Conservation (phyloP, 2,329 filamentous ascomycete species). For the Phyllosticta citriasiana region DNA sequence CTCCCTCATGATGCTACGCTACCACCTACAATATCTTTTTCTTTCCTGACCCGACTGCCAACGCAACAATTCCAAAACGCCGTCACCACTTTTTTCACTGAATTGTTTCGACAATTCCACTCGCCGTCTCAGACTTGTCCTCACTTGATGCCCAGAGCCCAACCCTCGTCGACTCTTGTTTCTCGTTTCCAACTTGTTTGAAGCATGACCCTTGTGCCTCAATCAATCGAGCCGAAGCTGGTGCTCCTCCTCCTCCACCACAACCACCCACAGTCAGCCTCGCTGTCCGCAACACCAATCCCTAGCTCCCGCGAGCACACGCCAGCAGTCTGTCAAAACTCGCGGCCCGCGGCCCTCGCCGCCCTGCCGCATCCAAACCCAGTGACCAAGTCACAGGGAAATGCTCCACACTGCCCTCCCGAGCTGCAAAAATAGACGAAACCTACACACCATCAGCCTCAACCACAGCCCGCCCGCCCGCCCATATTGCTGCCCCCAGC, state of each 20-base stretch:
- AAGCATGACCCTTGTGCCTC: not conserved
- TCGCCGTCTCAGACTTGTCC: not conserved
- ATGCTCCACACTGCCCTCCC: not conserved
- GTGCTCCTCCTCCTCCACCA: not conserved
- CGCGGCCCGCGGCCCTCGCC: not conserved
- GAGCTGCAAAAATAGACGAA: not conserved
- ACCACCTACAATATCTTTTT: no score
- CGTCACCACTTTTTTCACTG: not conserved
- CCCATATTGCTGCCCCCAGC: not conserved
- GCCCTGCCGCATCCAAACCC: not conserved
- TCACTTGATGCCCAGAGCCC: not conserved
- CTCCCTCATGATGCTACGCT: no score
- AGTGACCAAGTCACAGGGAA: not conserved
- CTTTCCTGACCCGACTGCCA: not conserved
- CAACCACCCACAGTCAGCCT: not conserved
- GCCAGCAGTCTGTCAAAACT: not conserved
- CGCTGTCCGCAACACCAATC: not conserved
- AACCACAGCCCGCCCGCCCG: not conserved
- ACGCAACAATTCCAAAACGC: not conserved
- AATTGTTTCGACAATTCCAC: not conserved
- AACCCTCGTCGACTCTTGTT: not conserved
- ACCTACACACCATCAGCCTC: not conserved
- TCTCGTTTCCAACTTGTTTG: not conserved
- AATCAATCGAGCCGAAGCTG: not conserved
- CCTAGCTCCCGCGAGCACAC: not conserved